These are phyloP conservation scores for Astraeus odoratus DNA, from an alignment of 768 basidiomycete species.

Conservation along the genomic window DNA sequence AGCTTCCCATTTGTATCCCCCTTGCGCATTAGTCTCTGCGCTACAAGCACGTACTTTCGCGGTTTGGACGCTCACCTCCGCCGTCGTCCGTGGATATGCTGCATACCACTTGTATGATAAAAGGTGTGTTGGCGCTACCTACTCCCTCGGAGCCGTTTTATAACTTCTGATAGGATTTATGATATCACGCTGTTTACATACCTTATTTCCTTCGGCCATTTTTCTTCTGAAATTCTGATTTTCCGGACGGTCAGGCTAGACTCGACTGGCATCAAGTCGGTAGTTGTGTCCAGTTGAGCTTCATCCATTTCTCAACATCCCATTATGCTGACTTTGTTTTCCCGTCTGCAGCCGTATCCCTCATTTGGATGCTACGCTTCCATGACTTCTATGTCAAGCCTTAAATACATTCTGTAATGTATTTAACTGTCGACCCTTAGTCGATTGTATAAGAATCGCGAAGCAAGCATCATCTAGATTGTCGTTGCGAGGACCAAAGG, in stretches of 20 bases:
- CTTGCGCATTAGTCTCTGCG: slow-evolving; percentile 65
- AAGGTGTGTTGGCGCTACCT: slow-evolving; percentile 43
- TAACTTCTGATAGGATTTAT: slow-evolving; percentile 57
- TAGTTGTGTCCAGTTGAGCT: slow-evolving; percentile 74
- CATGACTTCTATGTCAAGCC: slow-evolving; percentile 70
- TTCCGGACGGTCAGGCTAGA: slow-evolving; percentile 68
- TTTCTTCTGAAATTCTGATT: slow-evolving; percentile 77
- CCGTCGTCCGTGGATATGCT: slow-evolving; percentile 76
- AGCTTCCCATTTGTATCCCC: background rate
- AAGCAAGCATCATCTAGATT: too few species aligned
- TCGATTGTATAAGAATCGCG: too few species aligned
- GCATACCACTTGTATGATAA: slow-evolving; percentile 85
- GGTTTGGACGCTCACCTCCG: slow-evolving; percentile 84
- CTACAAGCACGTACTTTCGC: slow-evolving; percentile 89
- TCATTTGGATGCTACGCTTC: slow-evolving; percentile 83
- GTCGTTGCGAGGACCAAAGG: too few species aligned
- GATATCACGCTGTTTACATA: slow-evolving; percentile 85
- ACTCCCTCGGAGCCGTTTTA: slow-evolving; percentile 4
- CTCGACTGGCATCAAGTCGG: slow-evolving; percentile 57
- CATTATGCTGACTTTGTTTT: slow-evolving; percentile 9
- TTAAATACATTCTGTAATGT: slow-evolving; percentile 14
- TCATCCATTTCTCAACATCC: slow-evolving; percentile 26
- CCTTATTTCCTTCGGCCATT: slow-evolving; percentile 86
- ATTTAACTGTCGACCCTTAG: background rate
- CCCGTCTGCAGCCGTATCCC: slow-evolving; percentile 53